phyloP scores from a whole-genome alignment of 257 asterid genomes.

The Agastache rugosa region DNA sequence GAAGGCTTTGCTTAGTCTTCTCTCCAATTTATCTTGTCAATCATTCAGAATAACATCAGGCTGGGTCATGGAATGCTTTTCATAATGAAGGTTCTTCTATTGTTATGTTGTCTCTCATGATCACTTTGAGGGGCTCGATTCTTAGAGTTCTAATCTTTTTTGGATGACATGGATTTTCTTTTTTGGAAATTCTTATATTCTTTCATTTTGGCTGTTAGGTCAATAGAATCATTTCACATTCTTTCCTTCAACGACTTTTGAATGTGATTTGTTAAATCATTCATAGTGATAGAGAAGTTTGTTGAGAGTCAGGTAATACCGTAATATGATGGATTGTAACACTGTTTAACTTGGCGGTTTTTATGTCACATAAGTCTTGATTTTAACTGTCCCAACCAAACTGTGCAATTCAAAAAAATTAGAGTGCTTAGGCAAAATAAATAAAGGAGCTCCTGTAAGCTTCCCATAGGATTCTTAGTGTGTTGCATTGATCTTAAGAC shows the following conservation, averaged over 20 bases:
- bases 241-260: background rate
- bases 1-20: constrained; percentile 14
- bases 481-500: background rate
- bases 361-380: background rate
- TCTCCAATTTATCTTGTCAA: constrained; percentile 17
- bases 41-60: background rate
- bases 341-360: background rate
- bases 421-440: background rate
- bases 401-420: background rate
- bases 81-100: background rate
- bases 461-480: background rate
- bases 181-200: background rate
- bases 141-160: background rate
- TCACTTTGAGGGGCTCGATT: background rate
- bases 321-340: background rate
- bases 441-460: background rate
- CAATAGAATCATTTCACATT: background rate
- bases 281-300: background rate
- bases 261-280: constrained; percentile 13
- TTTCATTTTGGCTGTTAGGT: constrained; percentile 11
- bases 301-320: background rate
- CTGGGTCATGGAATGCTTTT: constrained; percentile 5
- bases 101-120: background rate
- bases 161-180: background rate
- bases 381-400: background rate